Percentiles rank a stretch among this genome's conserved stretches.
phyloP scores from a whole-genome alignment of 179 eudicot genomes.

The Heliamphora pulchella region DNA sequence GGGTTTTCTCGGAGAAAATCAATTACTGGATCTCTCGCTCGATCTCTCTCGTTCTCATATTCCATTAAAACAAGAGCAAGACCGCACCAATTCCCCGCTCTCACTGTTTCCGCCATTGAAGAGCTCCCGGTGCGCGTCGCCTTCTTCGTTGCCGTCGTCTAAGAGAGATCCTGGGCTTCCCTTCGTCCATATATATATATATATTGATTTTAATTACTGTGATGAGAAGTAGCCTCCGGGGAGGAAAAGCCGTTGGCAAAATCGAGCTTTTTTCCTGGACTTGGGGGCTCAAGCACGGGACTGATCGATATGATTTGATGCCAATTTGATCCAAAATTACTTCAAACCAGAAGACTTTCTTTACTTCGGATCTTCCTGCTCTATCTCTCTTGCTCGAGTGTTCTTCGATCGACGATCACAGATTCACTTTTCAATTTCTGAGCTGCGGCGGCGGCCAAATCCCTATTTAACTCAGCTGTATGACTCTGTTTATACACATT shows the following conservation, averaged over 20 bases:
- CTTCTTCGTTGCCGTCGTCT: too few species aligned
- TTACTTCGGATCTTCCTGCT: background rate
- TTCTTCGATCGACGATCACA: slow-evolving; percentile 10
- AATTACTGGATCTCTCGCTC: too few species aligned
- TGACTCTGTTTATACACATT: too few species aligned
- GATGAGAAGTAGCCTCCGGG: background rate
- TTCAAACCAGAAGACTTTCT: background rate
- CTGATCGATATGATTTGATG: background rate
- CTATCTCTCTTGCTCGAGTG: background rate
- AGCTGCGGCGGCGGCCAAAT: background rate
- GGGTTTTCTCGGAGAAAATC: too few species aligned
- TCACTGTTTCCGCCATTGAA: too few species aligned
- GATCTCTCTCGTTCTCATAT: too few species aligned
- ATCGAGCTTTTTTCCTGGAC: background rate
- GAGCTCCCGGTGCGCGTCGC: too few species aligned
- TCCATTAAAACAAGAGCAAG: too few species aligned
- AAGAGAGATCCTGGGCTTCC: too few species aligned
- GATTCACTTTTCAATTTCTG: background rate
- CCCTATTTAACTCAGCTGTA: background rate
- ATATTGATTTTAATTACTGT: too few species aligned
- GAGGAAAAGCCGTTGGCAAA: slow-evolving; percentile 9
- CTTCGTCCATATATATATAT: too few species aligned
- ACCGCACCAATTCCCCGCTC: too few species aligned
- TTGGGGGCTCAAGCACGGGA: background rate
- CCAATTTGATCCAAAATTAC: background rate